These are phyloP conservation scores for Quercus gilva DNA, from an alignment of 306 rosid species.

Conservation along the genomic window DNA sequence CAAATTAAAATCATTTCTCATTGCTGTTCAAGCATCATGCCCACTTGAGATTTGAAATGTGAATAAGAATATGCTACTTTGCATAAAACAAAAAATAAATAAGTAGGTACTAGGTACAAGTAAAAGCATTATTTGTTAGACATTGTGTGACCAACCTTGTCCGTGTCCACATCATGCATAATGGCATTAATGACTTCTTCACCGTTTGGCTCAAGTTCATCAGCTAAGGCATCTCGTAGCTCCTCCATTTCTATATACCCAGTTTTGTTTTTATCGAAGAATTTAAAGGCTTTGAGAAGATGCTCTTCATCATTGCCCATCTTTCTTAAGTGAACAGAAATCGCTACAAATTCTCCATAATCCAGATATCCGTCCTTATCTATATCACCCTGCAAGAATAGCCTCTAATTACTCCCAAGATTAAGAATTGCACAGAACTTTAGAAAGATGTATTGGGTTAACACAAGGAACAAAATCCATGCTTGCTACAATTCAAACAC, in stretches of 20 bases:
- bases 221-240: conserved; percentile 51
- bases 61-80: background rate
- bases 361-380: conserved; percentile 84
- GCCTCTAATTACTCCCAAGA: conserved; percentile 24
- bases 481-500: background rate
- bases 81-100: background rate
- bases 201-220: conserved; percentile 53
- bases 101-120: background rate
- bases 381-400: conserved; percentile 76
- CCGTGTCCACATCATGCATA: conserved; percentile 88
- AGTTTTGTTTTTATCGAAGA: conserved; percentile 69
- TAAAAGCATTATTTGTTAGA: background rate
- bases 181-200: conserved; percentile 83
- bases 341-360: conserved; percentile 86
- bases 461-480: background rate
- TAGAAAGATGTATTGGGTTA: background rate
- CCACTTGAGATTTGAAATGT: background rate
- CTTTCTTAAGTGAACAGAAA: conserved; percentile 77
- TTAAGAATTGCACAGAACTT: conserved; percentile 6
- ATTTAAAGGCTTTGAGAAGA: conserved; percentile 78
- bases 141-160: conserved; percentile 58
- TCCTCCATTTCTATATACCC: conserved; percentile 87
- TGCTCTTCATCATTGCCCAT: conserved; percentile 81
- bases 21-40: background rate
- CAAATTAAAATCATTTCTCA: background rate